These are phyloP conservation scores for Drechslerella stenobrocha DNA, from an alignment of 2,329 filamentous ascomycete genomes.

Conservation along the genomic window DNA sequence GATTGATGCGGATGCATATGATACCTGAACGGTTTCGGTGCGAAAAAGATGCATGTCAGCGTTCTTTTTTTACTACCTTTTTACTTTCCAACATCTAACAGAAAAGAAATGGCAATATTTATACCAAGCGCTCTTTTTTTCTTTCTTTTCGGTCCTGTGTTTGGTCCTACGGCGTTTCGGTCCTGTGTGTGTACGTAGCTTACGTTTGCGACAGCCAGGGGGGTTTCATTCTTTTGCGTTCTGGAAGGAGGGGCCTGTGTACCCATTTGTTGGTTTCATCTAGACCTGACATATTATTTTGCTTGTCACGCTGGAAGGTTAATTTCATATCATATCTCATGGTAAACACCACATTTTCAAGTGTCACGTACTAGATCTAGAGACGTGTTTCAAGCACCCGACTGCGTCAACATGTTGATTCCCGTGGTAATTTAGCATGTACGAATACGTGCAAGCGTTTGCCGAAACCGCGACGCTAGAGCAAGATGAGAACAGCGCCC, in stretches of 20 bases:
- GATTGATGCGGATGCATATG: background rate
- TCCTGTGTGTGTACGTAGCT: slow-evolving; percentile 1
- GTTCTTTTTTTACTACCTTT: slow-evolving; percentile 4
- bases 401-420: no score
- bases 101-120: slow-evolving; percentile 5
- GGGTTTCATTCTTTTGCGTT: no score
- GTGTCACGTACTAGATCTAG: no score
- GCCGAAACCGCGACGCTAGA: no score
- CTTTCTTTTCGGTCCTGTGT: background rate
- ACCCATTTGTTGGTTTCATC: slow-evolving; percentile 2
- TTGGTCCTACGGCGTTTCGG: slow-evolving; percentile 1
- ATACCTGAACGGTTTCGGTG: no score
- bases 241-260: no score
- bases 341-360: no score
- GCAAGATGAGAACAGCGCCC: no score
- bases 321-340: background rate
- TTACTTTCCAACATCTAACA: slow-evolving; percentile 4
- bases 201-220: background rate
- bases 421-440: no score
- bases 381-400: no score
- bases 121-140: slow-evolving; percentile 2
- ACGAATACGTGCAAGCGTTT: no score
- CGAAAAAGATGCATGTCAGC: background rate
- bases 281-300: slow-evolving; percentile 48
- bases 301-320: slow-evolving; percentile 45